Base-by-base conservation (phyloP, 1,284 basidiomycete species). In the Ustilago vetiveriae region DNA sequence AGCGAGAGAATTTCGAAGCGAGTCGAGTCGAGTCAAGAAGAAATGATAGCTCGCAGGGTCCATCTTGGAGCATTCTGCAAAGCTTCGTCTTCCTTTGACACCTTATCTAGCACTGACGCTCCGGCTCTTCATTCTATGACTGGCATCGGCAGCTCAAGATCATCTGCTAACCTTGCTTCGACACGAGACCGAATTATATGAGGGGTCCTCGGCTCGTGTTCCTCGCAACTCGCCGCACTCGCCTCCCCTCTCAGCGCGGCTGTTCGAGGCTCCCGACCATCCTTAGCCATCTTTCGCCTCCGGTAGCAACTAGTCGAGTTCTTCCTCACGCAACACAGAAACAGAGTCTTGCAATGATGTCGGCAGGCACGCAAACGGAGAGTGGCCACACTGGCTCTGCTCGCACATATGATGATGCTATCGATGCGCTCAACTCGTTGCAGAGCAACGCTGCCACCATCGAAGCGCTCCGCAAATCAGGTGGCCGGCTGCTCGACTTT, bases 381-480 rank as follows among this genome's bases (percentile, higher is more conserved):
- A 43, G 42, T 39, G 43, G 47, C 51, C 10, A 11, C 3, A 43
- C 6, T 4, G 43, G 38, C 10, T 23, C 30, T 11, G 46, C 48
- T 29, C 52, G 57, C 43, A 52, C 49, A 21, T 84, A 84, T 55
- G 60, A 86, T 72, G 90, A 94, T 67, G 96, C 96, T 0, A 88
- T 99, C 71, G 87, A 90, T 53, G 86, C 88, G 54, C 87, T 99
- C 59, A 99, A 99, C 83, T 88, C 91, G 29, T 87, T 98, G 24
- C 95, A 98, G 82, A 91, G 90, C 36, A 99, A 98, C 86, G 92
- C 93, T 26, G 92, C 92, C 17, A 88, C 89, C 39, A 87, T 98
- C 43, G 92, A 94, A 50, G 90, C 90, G 23, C 87, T 90, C 37
- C 88, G 91, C 47, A 90, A 90, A 44, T 88, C 89, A 7, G 92